Evolutionary conservation across 164 flowering plant species (phyloP).

Genomic region (Nelumbo lutea): DNA sequence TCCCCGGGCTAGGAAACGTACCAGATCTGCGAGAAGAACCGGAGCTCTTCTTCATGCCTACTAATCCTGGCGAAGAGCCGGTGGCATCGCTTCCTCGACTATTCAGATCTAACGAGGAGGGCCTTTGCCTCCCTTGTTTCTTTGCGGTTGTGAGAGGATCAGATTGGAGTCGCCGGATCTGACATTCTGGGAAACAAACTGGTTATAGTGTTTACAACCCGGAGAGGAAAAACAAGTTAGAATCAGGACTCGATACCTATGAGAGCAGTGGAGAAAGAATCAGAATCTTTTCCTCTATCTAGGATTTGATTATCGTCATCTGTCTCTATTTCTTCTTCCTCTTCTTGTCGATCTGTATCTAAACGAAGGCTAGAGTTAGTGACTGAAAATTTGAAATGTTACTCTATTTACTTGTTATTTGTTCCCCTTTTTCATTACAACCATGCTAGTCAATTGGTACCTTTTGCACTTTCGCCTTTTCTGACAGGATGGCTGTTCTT

Average conservation of each 20-base stretch:
- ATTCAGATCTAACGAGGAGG: slow-evolving; percentile 72
- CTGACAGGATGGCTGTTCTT: slow-evolving; percentile 19
- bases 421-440: not conserved
- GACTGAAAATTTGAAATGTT: not conserved
- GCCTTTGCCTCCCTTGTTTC: slow-evolving; percentile 50
- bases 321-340: slow-evolving; percentile 30
- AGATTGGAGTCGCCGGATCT: slow-evolving; percentile 43
- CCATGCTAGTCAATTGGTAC: slow-evolving; percentile 22
- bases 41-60: slow-evolving; percentile 47
- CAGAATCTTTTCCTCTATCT: slow-evolving; percentile 45
- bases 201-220: too few species aligned
- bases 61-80: slow-evolving; percentile 53
- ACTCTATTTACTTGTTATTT: too few species aligned
- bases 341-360: slow-evolving; percentile 27
- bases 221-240: not conserved
- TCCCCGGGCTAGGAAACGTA: slow-evolving; percentile 75
- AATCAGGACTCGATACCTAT: slow-evolving; percentile 41
- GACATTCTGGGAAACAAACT: too few species aligned
- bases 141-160: slow-evolving; percentile 30
- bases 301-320: slow-evolving; percentile 32
- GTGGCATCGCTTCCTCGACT: slow-evolving; percentile 24
- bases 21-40: slow-evolving; percentile 35
- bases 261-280: slow-evolving; percentile 68
- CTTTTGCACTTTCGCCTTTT: slow-evolving; percentile 36
- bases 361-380: slow-evolving; percentile 18